phyloP scores from a whole-genome alignment of 2,329 filamentous ascomycete species.

The Pseudogymnoascus sp. region DNA sequence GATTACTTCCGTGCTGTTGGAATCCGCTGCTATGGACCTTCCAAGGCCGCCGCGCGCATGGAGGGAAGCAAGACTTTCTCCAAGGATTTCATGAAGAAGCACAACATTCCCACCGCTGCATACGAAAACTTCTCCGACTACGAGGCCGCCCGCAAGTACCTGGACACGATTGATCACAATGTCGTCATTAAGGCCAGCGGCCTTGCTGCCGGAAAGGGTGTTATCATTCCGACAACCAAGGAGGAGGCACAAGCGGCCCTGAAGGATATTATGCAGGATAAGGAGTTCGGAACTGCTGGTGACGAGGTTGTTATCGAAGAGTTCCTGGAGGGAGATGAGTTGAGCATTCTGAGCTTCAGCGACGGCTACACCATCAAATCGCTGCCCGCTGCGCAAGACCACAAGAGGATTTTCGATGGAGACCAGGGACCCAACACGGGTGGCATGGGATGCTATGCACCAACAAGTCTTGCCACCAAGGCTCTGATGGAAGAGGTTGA shows the following conservation, averaged over 20 bases:
- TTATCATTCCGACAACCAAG: constrained; percentile 62
- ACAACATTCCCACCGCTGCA: constrained; percentile 81
- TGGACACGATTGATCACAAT: constrained; percentile 61
- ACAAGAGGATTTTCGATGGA: constrained; percentile 89
- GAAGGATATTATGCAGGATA: constrained; percentile 82
- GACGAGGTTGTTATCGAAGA: constrained; percentile 94
- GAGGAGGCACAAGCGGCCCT: constrained; percentile 76
- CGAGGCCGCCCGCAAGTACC: constrained; percentile 62
- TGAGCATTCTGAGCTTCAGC: constrained; percentile 84
- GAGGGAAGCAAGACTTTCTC: constrained; percentile 96
- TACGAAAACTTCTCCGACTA: constrained; percentile 85
- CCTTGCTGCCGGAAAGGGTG: constrained; percentile 88
- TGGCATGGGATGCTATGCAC: constrained; percentile 95
- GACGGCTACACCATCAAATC: constrained; percentile 80
- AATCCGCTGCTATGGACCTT: constrained; percentile 79
- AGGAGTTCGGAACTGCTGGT: constrained; percentile 78
- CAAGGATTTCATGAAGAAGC: constrained; percentile 94
- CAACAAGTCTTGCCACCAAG: constrained; percentile 68
- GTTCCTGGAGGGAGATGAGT: constrained; percentile 81
- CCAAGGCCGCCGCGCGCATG: constrained; percentile 74
- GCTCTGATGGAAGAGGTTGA: constrained; percentile 73
- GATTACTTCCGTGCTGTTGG: constrained; percentile 66
- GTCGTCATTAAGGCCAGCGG: constrained; percentile 93
- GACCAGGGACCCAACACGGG: constrained; percentile 90
- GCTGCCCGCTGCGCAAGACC: constrained; percentile 86